Evolutionary conservation across 352 stramenopile genomes (phyloP).

Genomic region (Globisporangium iwayamae): DNA sequence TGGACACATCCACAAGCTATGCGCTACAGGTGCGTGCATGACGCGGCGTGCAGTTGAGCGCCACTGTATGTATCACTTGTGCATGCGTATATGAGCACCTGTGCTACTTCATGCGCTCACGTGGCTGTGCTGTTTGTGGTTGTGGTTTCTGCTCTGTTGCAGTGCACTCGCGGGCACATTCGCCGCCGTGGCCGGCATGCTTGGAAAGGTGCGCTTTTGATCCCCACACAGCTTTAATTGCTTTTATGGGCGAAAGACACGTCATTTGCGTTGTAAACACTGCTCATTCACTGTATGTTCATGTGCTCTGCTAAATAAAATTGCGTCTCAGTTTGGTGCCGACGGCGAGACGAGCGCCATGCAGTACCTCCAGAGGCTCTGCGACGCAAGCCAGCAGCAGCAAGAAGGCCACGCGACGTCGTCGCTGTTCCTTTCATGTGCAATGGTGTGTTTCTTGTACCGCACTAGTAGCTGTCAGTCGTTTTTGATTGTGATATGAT

Average conservation of each 20-base stretch:
- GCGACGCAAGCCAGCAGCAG: conserved; percentile 1
- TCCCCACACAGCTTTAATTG: background rate
- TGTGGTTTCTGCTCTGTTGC: background rate
- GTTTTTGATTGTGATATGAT: background rate
- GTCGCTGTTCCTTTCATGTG: conserved; percentile 7
- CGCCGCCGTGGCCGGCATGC: conserved; percentile 46
- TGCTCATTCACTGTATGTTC: background rate
- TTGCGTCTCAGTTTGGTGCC: conserved; percentile 13
- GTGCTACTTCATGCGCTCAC: too few species aligned
- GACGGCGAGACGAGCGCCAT: conserved; percentile 28
- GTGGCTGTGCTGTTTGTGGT: too few species aligned
- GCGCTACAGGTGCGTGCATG: background rate
- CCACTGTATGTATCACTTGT: background rate
- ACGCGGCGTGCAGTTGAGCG: background rate
- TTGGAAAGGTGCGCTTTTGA: conserved; percentile 41
- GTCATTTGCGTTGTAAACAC: too few species aligned
- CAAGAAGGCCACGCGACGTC: background rate
- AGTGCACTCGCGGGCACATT: conserved; percentile 58
- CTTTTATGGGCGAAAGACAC: too few species aligned
- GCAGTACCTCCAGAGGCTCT: conserved; percentile 17
- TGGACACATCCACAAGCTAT: background rate
- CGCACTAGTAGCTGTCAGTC: background rate
- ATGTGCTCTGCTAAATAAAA: too few species aligned
- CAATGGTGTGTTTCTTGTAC: background rate
- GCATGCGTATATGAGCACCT: too few species aligned